phyloP scores from a whole-genome alignment of 129 eudicot species.

The Flaveria robusta region DNA sequence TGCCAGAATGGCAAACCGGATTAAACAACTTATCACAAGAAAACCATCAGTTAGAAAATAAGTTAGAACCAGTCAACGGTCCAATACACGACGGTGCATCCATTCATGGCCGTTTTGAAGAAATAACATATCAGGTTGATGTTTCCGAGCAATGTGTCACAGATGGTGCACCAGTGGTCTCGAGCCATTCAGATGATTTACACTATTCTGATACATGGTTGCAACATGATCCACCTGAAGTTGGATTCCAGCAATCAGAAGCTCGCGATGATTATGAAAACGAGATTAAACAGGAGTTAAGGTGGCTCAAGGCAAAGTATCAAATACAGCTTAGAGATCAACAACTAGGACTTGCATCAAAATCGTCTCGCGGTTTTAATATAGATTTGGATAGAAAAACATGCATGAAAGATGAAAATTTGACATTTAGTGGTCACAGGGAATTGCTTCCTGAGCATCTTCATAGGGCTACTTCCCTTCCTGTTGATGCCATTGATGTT shows the following conservation, averaged over 20 bases:
- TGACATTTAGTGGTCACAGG: constrained; percentile 39
- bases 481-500: constrained; percentile 69
- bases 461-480: constrained; percentile 78
- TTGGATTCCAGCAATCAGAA: constrained; percentile 23
- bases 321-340: constrained; percentile 61
- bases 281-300: constrained; percentile 54
- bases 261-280: constrained; percentile 45
- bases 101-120: constrained; percentile 84
- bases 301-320: constrained; percentile 82
- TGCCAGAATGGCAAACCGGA: constrained; percentile 75
- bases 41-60: constrained; percentile 26
- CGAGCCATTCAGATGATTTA: constrained; percentile 59
- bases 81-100: constrained; percentile 54
- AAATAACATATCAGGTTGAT: constrained; percentile 61
- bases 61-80: constrained; percentile 40
- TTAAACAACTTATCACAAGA: constrained; percentile 32
- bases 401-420: constrained; percentile 30
- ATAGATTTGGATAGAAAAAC: constrained; percentile 25
- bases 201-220: constrained; percentile 50
- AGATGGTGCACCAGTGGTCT: constrained; percentile 55
- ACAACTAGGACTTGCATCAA: constrained; percentile 38
- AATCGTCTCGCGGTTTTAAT: constrained; percentile 25
- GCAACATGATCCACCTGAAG: constrained; percentile 42
- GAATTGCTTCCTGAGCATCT: constrained; percentile 62
- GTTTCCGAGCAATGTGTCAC: constrained; percentile 57